A percentile compares a stretch with the other conserved stretches of the same genome.
phyloP scores from a whole-genome alignment of 306 rosid genomes.

The Pyrus bretschneideri region DNA sequence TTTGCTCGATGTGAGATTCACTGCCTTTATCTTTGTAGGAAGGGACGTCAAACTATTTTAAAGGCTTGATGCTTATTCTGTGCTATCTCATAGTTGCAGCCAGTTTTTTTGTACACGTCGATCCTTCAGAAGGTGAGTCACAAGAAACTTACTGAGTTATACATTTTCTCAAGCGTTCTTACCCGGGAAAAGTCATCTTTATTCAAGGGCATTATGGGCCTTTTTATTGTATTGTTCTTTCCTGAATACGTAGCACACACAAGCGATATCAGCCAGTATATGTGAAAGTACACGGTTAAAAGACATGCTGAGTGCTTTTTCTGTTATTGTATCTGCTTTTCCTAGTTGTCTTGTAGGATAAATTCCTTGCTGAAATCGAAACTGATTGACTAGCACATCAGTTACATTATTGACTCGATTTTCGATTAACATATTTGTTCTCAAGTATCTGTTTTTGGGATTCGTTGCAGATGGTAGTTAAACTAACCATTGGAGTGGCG shows the following conservation, averaged over 20 bases:
- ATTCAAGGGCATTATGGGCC: background rate
- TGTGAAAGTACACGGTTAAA: too few species aligned
- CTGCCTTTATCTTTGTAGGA: constrained; percentile 47
- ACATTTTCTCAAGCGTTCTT: background rate
- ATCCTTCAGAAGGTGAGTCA: constrained; percentile 67
- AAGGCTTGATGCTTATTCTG: constrained; percentile 88
- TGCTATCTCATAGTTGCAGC: constrained; percentile 96
- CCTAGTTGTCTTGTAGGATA: too few species aligned
- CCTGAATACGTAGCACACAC: too few species aligned
- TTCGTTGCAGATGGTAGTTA: constrained; percentile 15
- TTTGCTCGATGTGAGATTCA: background rate
- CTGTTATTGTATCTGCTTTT: too few species aligned
- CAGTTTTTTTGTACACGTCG: constrained; percentile 85
- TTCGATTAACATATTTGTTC: background rate
- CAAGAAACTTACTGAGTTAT: background rate
- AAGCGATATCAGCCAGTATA: too few species aligned
- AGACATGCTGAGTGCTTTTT: too few species aligned
- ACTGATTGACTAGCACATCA: background rate
- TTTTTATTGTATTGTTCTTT: too few species aligned
- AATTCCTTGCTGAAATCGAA: background rate
- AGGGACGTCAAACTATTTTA: constrained; percentile 86
- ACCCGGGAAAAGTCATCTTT: background rate
- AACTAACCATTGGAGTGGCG: background rate
- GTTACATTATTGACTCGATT: background rate
- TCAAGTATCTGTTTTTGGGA: background rate